Evolutionary conservation across 2,329 filamentous ascomycete species (phyloP), one percentile per base, ranked within the genome.

Genomic region (Verticillium alfalfae): DNA sequence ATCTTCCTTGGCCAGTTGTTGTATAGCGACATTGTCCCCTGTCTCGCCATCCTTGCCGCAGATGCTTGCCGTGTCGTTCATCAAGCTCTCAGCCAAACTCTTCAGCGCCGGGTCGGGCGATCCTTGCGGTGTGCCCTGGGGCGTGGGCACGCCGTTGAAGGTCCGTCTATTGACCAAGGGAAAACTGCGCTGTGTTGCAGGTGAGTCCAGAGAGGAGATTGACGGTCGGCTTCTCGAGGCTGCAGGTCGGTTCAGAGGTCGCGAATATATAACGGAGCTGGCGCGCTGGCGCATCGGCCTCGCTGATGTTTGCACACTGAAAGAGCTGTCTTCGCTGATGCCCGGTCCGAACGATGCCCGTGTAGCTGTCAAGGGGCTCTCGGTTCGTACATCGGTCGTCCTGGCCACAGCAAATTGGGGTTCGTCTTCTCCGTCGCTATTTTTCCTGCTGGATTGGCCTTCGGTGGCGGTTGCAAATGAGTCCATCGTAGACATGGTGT

Each of bases 161-260:
- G 78, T 81, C 16, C 78, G 68, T 67, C 79, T 84, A 66, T 81
- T 84, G 52, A 88, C 79, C 5, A 88, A 76, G 1, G 86, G 86
- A 65, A 88, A 88, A 69, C 84, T 88, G 66, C 86, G 78, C 58
- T 80, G 84, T 1, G 86, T 88, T 16, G 84, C 84, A 0, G 77
- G 79, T 0, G 85, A 88, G 56, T 83, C 82, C 62, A 86, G 78
- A 0, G 84, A 85, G 4, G 84, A 83, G 26, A 82, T 71, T 0
- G 84, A 86, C 6, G 85, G 83, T 1, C 84, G 82, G 67, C 87
- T 84, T 60, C 76, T 71, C 26, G 73, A 71, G 1, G 72, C 69
- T 2, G 75, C 73, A 16, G 73, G 75, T 52, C 74, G 75, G 57
- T 76, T 79, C 58, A 76, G 69, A 10, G 81, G 80, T 7, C 80